Conservation (phyloP, 495 filamentous ascomycete species). For the Talaromyces adpressus region DNA sequence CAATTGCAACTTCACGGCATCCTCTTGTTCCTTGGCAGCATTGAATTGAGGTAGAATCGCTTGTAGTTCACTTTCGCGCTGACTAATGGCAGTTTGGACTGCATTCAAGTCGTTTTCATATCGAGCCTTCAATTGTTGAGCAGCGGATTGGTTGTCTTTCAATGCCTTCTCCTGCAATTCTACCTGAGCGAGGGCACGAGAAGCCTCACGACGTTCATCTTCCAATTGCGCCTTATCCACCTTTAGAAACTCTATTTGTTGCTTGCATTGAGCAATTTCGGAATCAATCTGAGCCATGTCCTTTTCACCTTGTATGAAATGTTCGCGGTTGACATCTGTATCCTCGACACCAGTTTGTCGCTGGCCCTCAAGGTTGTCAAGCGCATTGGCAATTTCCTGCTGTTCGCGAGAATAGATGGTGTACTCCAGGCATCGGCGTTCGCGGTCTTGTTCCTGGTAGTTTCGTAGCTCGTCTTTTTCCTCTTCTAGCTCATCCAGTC, state of each 20-base stretch:
- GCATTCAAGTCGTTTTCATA: slow-evolving; percentile 67
- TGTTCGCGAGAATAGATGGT: slow-evolving; percentile 89
- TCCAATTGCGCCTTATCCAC: slow-evolving; percentile 87
- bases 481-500: slow-evolving; percentile 83
- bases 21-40: slow-evolving; percentile 65
- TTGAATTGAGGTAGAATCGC: slow-evolving; percentile 69
- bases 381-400: slow-evolving; percentile 61
- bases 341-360: slow-evolving; percentile 74
- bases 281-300: slow-evolving; percentile 70
- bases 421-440: slow-evolving; percentile 88
- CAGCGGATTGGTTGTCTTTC: slow-evolving; percentile 70
- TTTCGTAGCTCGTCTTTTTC: slow-evolving; percentile 92
- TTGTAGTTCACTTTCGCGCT: slow-evolving; percentile 68
- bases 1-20: slow-evolving; percentile 57
- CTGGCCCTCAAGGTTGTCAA: slow-evolving; percentile 78
- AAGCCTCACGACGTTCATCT: slow-evolving; percentile 76
- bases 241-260: slow-evolving; percentile 76
- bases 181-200: slow-evolving; percentile 68
- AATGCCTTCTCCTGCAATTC: slow-evolving; percentile 80
- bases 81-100: slow-evolving; percentile 66
- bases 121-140: slow-evolving; percentile 58
- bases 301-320: slow-evolving; percentile 72
- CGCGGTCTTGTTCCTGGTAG: slow-evolving; percentile 91
- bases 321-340: slow-evolving; percentile 71
- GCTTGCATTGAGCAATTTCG: slow-evolving; percentile 69